Percentiles rank a stretch among this genome's conserved stretches.
phyloP scores from a whole-genome alignment of 176 grass and related monocot species.

The Hsuehochloa calcarea region DNA sequence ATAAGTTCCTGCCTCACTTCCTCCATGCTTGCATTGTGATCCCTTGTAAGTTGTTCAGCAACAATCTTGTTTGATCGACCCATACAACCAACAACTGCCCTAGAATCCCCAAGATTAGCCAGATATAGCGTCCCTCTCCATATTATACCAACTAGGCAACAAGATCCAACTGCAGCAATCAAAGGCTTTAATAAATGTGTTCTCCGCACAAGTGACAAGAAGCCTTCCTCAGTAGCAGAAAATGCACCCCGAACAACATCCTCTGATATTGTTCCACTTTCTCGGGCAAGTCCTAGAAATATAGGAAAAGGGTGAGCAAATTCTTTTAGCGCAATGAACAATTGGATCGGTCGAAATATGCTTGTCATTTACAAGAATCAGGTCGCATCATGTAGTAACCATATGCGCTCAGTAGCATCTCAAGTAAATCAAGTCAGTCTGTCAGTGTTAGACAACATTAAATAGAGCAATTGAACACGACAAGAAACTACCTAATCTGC shows the following conservation, averaged over 20 bases:
- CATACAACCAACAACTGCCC: slow-evolving; percentile 58
- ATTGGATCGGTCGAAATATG: neutral
- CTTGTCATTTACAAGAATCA: neutral
- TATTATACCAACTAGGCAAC: slow-evolving; percentile 75
- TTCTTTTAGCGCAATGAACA: neutral
- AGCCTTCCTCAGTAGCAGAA: slow-evolving; percentile 73
- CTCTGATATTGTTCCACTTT: slow-evolving; percentile 68
- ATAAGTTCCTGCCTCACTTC: slow-evolving; percentile 79
- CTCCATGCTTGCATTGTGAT: slow-evolving; percentile 73
- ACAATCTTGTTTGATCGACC: slow-evolving; percentile 54
- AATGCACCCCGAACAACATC: slow-evolving; percentile 66
- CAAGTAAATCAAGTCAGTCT: neutral
- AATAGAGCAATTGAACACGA: slow-evolving; percentile 20
- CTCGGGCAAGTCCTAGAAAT: slow-evolving; percentile 53
- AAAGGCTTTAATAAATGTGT: slow-evolving; percentile 66
- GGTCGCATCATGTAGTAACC: neutral
- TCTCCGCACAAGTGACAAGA: slow-evolving; percentile 66
- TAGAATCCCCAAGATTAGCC: slow-evolving; percentile 81
- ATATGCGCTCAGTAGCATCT: neutral
- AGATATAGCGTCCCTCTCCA: slow-evolving; percentile 64
- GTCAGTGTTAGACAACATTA: slow-evolving; percentile 10
- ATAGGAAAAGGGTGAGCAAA: neutral
- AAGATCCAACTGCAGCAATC: slow-evolving; percentile 76
- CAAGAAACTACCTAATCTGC: slow-evolving; percentile 34
- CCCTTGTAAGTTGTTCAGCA: slow-evolving; percentile 67